Evolutionary conservation across 2,329 filamentous ascomycete species (phyloP), one percentile per base, ranked within the genome.

Genomic region (Curvularia eragrostidis): DNA sequence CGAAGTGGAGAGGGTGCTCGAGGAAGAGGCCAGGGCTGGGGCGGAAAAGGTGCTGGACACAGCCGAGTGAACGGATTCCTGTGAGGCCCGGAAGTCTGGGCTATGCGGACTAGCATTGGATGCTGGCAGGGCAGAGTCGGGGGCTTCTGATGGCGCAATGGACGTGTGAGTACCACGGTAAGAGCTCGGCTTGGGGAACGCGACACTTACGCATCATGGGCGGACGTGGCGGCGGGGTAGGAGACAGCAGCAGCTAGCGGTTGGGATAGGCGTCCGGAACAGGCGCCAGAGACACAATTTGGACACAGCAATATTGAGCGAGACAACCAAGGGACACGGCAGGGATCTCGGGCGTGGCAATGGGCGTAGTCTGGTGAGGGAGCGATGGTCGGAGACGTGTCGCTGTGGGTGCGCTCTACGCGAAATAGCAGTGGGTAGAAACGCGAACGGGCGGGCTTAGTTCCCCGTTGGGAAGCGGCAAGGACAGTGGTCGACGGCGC

Each of bases 31-130:
- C 54, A 76, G 51, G 44, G 65, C 64, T 18, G 75, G 74, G 43
- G 65, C 69, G 39, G 72, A 69, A 53, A 71, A 74, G 56, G 69
- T 73, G 50, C 71, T 75, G 12, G 74, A 76, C 28, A 71, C 63
- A 15, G 63, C 55, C 49, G 75, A 78, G 5, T 70, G 54, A 46
- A 67, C 61, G 1, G 73, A 76, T 41, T 76, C 74, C 56, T 78
- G 75, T 30, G 75, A 74, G 48, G 63, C 61, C 19, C 64, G 69
- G 5, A 66, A 48, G 19, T 67, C 63, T 43, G 54, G 43, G 48
- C 63, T 52, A 53, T 52, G 52, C 12, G 52, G 54, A 7, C 63
- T 38, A 28, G 59, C 38, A 51, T 58, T 58, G 34, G 56, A 39
- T 18, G 66, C 48, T 34, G 68, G 38, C 13, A 59, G 54, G 18